Base-by-base conservation (phyloP, 2,329 filamentous ascomycete genomes). In the Metarhizium humberi region DNA sequence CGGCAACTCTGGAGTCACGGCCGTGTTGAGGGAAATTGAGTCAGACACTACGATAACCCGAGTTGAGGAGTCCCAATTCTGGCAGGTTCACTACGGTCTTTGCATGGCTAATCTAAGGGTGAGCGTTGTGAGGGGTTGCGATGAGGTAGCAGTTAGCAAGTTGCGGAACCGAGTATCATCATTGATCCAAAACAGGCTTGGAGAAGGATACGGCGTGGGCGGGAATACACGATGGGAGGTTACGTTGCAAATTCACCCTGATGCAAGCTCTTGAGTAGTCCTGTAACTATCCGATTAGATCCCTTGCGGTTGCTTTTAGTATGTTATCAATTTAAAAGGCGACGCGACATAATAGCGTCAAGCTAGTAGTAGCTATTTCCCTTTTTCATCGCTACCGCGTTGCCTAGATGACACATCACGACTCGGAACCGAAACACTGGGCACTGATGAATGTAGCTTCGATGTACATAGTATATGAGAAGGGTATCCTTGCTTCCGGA, bases 11-110 rank as follows among this genome's bases (percentile, higher is more conserved):
- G 73, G 82, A 4, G 84, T 94, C 2, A 78, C 82, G 3, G 84
- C 86, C 25, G 86, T 96, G n/a, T 78, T 96, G 63, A 81, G 82
- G 55, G 90, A 95, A 68, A 92, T 99, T 52, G 86, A 91, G 68
- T 80, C 84, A 1, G 91, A 96, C 63, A 84, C 88, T 2, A 80
- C 81, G 55, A 84, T 97, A 30, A 80, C 81, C 48, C 80, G 80
- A 1, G 84, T 99, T 50, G 90, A 96, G 56, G 92, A 96, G 65
- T 92, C 92, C 2, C 86, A 91, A 67, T 96, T 99, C 71, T 99
- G 94, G 94, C 94, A 99, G 74, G 94, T 96, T 14, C 94, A 99
- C 71, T 96, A 97, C 68, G 92, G 92, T 2, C 77, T 97, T 45
- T 95, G 91, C 66, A 95, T 97, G 87, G 94, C 94, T 8, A 96